These are phyloP conservation scores for Macrocybe gigantea DNA, from an alignment of 768 basidiomycete genomes.

Conservation along the genomic window DNA sequence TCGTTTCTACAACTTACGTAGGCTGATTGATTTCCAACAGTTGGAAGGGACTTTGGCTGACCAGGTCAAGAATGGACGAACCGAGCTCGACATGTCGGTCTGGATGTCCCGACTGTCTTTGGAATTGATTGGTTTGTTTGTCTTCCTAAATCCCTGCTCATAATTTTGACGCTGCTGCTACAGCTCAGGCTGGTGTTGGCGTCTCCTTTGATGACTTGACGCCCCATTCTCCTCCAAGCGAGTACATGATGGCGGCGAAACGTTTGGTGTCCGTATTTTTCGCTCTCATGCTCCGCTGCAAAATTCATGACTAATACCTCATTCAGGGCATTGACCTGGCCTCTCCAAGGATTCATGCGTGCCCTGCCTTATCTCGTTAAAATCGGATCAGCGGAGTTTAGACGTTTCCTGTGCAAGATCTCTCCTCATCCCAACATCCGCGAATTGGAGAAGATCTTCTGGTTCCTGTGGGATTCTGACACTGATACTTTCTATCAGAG, in stretches of 20 bases:
- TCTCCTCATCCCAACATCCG: conserved; percentile 17
- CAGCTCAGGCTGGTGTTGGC: conserved; percentile 10
- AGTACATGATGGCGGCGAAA: conserved; percentile 25
- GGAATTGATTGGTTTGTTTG: conserved; percentile 10
- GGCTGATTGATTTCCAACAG: conserved; percentile 9
- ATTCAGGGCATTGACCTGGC: conserved; percentile 1
- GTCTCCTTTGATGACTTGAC: conserved; percentile 12
- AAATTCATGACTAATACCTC: not conserved
- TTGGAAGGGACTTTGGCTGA: conserved; percentile 16
- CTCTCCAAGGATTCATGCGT: conserved; percentile 1
- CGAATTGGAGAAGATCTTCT: conserved; percentile 18
- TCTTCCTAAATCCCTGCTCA: too few relatives aligned
- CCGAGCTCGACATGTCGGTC: conserved; percentile 12
- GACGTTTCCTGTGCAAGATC: conserved; percentile 6
- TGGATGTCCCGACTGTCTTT: conserved; percentile 15
- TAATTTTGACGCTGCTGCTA: too few relatives aligned
- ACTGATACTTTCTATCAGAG: conserved; percentile 23
- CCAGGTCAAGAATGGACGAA: conserved; percentile 17
- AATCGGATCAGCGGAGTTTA: conserved; percentile 10
- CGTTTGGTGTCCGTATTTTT: conserved; percentile 20
- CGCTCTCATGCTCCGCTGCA: not conserved
- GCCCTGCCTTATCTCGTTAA: conserved; percentile 10
- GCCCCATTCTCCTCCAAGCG: conserved; percentile 21
- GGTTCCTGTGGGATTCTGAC: conserved; percentile 22
- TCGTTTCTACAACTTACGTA: not conserved